Percentiles rank a stretch among this genome's conserved stretches.
Conservation (phyloP, 768 basidiomycete species). For the Rhizopogon salebrosus region DNA sequence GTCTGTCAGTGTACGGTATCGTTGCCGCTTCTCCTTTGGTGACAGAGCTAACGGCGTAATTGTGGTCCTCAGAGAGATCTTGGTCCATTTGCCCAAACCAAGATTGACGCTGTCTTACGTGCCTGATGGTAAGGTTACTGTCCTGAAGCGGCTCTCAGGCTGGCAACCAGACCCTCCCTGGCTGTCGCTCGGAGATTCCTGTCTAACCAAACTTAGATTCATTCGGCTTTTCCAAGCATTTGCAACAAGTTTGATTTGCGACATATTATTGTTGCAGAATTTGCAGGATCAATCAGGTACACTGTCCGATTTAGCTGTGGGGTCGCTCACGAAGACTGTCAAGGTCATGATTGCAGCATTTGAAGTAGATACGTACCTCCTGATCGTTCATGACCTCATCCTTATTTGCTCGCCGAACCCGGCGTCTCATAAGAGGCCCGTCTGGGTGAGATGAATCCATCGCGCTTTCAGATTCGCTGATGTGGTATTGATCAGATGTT, state of each 20-base stretch:
- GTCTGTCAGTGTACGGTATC: constrained; percentile 21
- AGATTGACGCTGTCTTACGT: constrained; percentile 16
- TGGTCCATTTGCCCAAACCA: constrained; percentile 20
- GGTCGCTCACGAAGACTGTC: constrained; percentile 4
- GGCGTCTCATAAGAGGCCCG: constrained; percentile 9
- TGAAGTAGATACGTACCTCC: background rate
- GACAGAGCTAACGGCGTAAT: constrained; percentile 26
- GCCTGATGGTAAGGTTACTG: constrained; percentile 20
- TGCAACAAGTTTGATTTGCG: background rate
- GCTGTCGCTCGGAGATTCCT: constrained; percentile 10
- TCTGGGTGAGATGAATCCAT: background rate
- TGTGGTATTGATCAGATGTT: constrained; percentile 12
- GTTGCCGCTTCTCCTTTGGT: constrained; percentile 20
- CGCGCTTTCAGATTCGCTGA: constrained; percentile 2
- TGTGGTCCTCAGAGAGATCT: constrained; percentile 22
- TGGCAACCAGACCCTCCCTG: constrained; percentile 21
- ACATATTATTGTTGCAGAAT: background rate
- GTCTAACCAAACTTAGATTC: constrained; percentile 28
- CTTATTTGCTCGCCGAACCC: constrained; percentile 14
- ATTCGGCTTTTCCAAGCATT: background rate
- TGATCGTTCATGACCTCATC: constrained; percentile 12
- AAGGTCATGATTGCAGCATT: constrained; percentile 17
- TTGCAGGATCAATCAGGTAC: constrained; percentile 15
- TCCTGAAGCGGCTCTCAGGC: constrained; percentile 22
- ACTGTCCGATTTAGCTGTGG: constrained; percentile 11